Evolutionary conservation across 106 monocot species (phyloP).

Genomic region (Phalaenopsis aphrodite): DNA sequence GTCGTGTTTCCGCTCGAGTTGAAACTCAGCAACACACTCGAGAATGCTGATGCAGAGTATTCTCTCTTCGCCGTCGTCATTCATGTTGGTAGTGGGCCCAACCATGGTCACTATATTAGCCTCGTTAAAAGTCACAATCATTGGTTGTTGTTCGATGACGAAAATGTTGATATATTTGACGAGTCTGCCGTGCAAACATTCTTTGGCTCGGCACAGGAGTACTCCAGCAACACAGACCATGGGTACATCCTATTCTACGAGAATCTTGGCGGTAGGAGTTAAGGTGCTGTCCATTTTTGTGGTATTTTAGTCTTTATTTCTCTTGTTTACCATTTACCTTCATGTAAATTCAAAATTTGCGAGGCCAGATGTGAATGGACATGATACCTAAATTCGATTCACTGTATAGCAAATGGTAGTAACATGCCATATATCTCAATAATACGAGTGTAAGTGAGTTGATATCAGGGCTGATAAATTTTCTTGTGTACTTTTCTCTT

Average conservation of each 20-base stretch:
- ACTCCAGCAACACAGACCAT: conserved; percentile 32
- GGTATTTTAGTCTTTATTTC: neutral
- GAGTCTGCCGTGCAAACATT: conserved; percentile 26
- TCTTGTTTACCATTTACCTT: neutral
- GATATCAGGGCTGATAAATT: neutral
- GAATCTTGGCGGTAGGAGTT: conserved; percentile 15
- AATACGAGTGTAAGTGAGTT: neutral
- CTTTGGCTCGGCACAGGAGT: conserved; percentile 35
- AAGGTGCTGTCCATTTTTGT: neutral
- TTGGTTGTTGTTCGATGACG: conserved; percentile 29
- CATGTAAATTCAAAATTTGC: conserved; percentile 3
- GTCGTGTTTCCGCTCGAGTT: conserved; percentile 48
- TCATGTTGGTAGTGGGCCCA: conserved; percentile 49
- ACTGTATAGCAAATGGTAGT: conserved; percentile 8
- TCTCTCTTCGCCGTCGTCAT: conserved; percentile 43
- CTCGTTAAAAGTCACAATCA: conserved; percentile 31
- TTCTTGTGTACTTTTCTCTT: neutral
- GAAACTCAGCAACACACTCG: conserved; percentile 30
- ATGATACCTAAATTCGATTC: neutral
- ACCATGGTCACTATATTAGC: conserved; percentile 52
- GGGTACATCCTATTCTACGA: conserved; percentile 38
- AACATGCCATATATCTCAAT: neutral
- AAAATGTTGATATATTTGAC: conserved; percentile 32
- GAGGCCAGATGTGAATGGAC: neutral
- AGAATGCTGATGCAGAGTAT: conserved; percentile 30